Evolutionary conservation across 345 rosid genomes (phyloP), one percentile per base, ranked within the genome.

Genomic region (Aquilaria yunnanensis): DNA sequence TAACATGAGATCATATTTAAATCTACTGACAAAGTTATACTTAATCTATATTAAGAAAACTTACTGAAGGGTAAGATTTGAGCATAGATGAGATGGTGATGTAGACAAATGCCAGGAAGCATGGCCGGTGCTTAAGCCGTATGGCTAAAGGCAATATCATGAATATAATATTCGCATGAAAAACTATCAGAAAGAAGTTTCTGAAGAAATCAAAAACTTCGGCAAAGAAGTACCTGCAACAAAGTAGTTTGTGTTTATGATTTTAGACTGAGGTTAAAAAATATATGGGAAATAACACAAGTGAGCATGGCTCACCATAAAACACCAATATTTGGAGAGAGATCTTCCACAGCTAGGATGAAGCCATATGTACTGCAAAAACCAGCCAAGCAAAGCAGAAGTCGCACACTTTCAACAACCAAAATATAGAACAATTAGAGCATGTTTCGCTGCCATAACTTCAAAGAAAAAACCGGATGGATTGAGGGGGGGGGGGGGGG

Each of bases 11-110:
- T 23, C 57, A 54, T 54, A 31, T 3, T 29, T 29, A 3, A 54
- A 54, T 23, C 32, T 1, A 54, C n/a, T 23, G 16, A 54, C 5
- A 8, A 59, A 52, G 14, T 6, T 37, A 37, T 37, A 37, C 5
- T 9, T 37, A 37, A 37, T 37, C 8, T 37, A 9, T 5, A 9
- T 37, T 5, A 37, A 37, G 2, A 59, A 33, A 55, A 80, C 96
- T 83, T 75, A 94, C 97, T 5, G 97, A 94, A 64, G 97, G 96
- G 67, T 90, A 94, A 65, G 99, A 86, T 69, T 94, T 94, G 47
- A 90, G 89, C 81, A 90, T 83, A 47, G 95, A 84, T 56, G 85
- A 79, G 83, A 94, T 81, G 14, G 96, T 81, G 54, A 88, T 34
- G 74, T 86, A 94, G 65, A 86, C 77, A 66, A 94, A 88, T 64